Percentiles rank a stretch among this genome's conserved stretches.
Evolutionary conservation across 2,329 filamentous ascomycete species (phyloP).

Genomic region (Ascochyta fabae): DNA sequence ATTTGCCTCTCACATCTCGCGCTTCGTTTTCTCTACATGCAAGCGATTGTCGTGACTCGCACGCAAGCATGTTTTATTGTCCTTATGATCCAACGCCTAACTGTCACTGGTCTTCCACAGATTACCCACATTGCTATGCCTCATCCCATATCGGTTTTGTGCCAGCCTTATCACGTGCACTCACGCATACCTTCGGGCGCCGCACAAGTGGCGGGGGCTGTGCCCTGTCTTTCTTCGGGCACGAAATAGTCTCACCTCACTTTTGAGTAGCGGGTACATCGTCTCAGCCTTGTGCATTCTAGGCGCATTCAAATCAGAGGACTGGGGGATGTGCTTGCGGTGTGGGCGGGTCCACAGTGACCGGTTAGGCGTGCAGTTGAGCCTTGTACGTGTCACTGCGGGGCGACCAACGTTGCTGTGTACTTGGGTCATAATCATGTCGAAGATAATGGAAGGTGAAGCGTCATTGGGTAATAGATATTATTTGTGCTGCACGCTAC

Average conservation of each 20-base stretch:
- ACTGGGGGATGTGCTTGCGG: background rate
- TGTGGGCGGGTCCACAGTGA: slow-evolving; percentile 8
- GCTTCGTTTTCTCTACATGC: too few relatives aligned
- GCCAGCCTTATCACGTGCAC: slow-evolving; percentile 1
- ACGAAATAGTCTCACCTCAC: background rate
- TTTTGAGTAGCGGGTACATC: background rate
- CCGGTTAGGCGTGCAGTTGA: slow-evolving; percentile 7
- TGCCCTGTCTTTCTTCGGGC: background rate
- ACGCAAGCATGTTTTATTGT: too few relatives aligned
- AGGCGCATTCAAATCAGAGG: background rate
- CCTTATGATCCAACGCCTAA: too few relatives aligned
- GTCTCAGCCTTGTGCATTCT: slow-evolving; percentile 5
- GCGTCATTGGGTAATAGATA: background rate
- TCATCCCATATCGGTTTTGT: background rate
- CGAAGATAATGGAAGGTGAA: too few relatives aligned
- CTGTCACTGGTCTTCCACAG: too few relatives aligned
- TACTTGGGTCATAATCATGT: too few relatives aligned
- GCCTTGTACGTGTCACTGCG: background rate
- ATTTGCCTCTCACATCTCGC: too few relatives aligned
- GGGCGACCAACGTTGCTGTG: background rate
- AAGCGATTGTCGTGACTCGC: too few relatives aligned
- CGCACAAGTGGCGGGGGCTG: background rate
- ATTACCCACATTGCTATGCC: too few relatives aligned
- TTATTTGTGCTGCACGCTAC: slow-evolving; percentile 2
- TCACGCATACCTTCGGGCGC: background rate